Base-by-base conservation (phyloP, 1,284 basidiomycete species). In the Schizophyllum amplum region DNA sequence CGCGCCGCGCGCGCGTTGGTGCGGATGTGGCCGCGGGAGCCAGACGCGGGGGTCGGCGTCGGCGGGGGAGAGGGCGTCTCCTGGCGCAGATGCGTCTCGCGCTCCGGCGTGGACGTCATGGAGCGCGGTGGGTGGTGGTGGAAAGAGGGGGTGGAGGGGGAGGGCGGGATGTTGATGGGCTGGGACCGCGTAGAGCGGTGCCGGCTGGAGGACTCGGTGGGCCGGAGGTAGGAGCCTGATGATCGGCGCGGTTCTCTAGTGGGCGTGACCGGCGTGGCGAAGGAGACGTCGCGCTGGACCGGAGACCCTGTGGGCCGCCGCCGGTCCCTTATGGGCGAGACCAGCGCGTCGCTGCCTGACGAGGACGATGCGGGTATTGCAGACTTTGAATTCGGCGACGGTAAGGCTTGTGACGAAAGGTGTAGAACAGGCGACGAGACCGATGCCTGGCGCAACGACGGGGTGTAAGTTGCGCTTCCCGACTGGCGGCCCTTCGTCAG, bases 371-470 rank as follows among this genome's bases (percentile, higher is more conserved):
- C 71, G 55, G 75, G 74, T 7, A 78, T 71, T 52, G 75, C 74
- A n/a, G 78, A 69, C 57, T 77, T 77, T 48, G 79, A 79, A 64
- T 74, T 76, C 25, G 79, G 75, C 47, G 80, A 79, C 56, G 79
- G 76, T 57, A 76, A 65, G 33, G 77, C 71, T 68, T 79, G 77
- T 52, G 81, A 78, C 51, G 76, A 79, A 57, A 83, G 73, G 64
- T 84, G 82, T 55, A 89, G 69, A 24, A 82, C 76, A 57, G 86
- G 86, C 24, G 86, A 87, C 60, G 87, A 89, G 74, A 84, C 77
- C 54, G 86, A 86, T 55, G 79, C 86, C 61, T 79, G 78, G 58
- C 82, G 78, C 60, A 87, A 69, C 55, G 84, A 85, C 54, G 86
- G 86, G 53, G 81, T 76, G 62, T 13, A 42, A 17, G 13, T 42